Evolutionary conservation across 2,329 filamentous ascomycete species (phyloP).

Genomic region (Sporothrix phasma): DNA sequence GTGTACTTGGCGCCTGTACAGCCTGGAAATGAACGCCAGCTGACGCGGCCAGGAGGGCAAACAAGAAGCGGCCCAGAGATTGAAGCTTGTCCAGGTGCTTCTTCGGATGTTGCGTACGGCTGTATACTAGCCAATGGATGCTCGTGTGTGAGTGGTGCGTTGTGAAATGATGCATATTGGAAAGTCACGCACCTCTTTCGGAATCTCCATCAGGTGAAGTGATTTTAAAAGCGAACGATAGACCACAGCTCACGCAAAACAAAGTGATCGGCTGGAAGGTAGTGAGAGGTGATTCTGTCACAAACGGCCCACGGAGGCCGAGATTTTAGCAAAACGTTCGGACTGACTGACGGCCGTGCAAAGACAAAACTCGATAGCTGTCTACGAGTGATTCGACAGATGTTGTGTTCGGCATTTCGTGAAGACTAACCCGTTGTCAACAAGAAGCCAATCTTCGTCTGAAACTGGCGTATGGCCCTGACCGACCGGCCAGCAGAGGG

Average conservation of each 20-base stretch:
- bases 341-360: neutral
- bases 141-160: too few species aligned
- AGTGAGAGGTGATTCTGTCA: constrained; percentile 2
- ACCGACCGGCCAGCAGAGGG: too few species aligned
- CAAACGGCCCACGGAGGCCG: neutral
- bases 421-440: neutral
- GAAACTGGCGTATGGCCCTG: too few species aligned
- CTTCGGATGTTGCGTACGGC: constrained; percentile 32
- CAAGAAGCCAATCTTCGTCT: neutral
- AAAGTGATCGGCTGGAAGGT: neutral
- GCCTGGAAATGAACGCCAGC: neutral
- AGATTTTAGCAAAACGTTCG: neutral
- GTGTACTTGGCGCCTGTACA: neutral
- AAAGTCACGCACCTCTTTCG: neutral
- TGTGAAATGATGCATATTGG: too few species aligned
- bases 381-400: neutral
- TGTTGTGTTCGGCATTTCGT: neutral
- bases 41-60: constrained; percentile 28
- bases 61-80: constrained; percentile 32
- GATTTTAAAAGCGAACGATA: too few species aligned
- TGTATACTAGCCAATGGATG: neutral
- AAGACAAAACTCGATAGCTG: neutral
- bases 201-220: constrained; percentile 6
- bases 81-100: constrained; percentile 24
- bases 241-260: neutral